Conservation (phyloP, 768 basidiomycete species). For the Serendipita sp. region DNA sequence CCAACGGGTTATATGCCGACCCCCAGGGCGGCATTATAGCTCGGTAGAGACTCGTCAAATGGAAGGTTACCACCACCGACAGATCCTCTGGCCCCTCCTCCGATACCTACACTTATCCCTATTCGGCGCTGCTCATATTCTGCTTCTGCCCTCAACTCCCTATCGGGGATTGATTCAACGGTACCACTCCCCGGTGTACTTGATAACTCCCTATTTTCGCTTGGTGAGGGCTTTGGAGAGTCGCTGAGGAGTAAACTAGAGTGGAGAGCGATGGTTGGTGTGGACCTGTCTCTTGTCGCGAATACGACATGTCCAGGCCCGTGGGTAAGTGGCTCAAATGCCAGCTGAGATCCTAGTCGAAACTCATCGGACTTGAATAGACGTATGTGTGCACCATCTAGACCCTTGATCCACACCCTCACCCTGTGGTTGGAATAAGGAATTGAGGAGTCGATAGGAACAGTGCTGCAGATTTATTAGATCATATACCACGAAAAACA, state of each 20-base stretch:
- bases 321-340: slow-evolving; percentile 29
- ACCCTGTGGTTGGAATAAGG: slow-evolving; percentile 43
- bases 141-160: not conserved
- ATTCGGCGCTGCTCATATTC: not conserved
- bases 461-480: slow-evolving; percentile 24
- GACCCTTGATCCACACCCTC: slow-evolving; percentile 45
- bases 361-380: slow-evolving; percentile 49
- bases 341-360: slow-evolving; percentile 40
- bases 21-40: not conserved
- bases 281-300: not conserved
- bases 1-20: not conserved
- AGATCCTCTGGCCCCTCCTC: not conserved
- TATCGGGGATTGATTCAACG: not conserved
- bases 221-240: not conserved
- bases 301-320: slow-evolving; percentile 1
- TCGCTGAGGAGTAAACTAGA: not conserved
- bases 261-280: not conserved
- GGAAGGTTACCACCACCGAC: not conserved
- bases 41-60: not conserved
- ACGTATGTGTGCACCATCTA: slow-evolving; percentile 42
- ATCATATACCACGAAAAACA: not conserved
- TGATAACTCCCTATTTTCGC: not conserved
- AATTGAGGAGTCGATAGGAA: slow-evolving; percentile 38
- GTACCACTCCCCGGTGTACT: not conserved
- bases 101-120: not conserved